Evolutionary conservation across 768 basidiomycete species (phyloP).

Genomic region (Candolleomyces efflorescens): DNA sequence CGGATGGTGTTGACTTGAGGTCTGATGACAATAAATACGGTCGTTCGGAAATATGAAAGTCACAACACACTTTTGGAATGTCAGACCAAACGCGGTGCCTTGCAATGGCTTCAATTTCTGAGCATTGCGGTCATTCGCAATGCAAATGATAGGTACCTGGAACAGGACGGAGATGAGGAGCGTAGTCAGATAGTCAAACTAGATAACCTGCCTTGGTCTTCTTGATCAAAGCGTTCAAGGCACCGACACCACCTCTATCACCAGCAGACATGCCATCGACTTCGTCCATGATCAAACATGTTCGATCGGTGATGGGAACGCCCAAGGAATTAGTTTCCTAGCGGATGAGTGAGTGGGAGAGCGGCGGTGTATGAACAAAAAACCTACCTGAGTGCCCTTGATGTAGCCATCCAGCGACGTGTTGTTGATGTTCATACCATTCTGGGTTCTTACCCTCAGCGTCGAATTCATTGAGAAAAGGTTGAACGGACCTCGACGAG

Average conservation of each 20-base stretch:
- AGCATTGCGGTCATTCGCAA: slow-evolving; percentile 86
- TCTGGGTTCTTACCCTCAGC: slow-evolving; percentile 43
- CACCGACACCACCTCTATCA: slow-evolving; percentile 94
- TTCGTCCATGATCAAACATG: slow-evolving; percentile 98
- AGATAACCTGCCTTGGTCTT: slow-evolving; percentile 70
- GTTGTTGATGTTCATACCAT: slow-evolving; percentile 87
- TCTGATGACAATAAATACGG: slow-evolving; percentile 35
- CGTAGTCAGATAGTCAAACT: neutral
- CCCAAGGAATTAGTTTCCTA: slow-evolving; percentile 62
- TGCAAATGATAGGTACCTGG: slow-evolving; percentile 95
- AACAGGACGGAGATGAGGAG: neutral
- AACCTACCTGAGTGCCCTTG: slow-evolving; percentile 46
- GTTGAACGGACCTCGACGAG: slow-evolving; percentile 72
- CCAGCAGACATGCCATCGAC: slow-evolving; percentile 99
- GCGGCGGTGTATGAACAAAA: neutral
- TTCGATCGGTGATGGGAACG: slow-evolving; percentile 68
- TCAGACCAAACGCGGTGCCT: slow-evolving; percentile 64
- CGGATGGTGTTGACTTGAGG: slow-evolving; percentile 74
- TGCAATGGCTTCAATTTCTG: slow-evolving; percentile 89
- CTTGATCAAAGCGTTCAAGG: slow-evolving; percentile 86
- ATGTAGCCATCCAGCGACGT: slow-evolving; percentile 86
- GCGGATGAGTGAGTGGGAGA: neutral
- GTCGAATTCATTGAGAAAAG: neutral
- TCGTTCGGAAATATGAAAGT: neutral
- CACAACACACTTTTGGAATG: slow-evolving; percentile 67